Evolutionary conservation across 2,329 filamentous ascomycete species (phyloP).

Genomic region (Penicillium sp.): DNA sequence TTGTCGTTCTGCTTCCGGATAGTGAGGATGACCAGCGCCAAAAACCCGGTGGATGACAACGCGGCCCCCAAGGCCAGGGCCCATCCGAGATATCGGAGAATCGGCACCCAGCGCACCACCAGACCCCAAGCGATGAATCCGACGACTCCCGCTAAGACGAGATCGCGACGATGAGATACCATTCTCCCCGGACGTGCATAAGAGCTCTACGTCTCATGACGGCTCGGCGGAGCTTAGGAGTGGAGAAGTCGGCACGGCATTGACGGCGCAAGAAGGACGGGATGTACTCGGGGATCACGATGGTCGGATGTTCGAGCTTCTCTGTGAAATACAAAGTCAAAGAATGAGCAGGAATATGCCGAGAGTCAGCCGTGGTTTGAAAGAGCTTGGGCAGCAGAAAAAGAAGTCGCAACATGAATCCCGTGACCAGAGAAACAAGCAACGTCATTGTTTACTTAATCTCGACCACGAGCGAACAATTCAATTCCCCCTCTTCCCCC

Average conservation of each 20-base stretch:
- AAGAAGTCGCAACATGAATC: conserved; percentile 10
- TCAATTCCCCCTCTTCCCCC: background rate
- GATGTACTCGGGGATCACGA: background rate
- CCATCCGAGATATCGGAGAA: conserved; percentile 77
- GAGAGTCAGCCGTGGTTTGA: background rate
- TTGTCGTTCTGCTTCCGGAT: conserved; percentile 36
- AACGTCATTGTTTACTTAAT: conserved; percentile 26
- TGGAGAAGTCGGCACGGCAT: conserved; percentile 14
- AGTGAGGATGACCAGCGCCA: conserved; percentile 58
- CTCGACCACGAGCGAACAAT: conserved; percentile 5
- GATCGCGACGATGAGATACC: conserved; percentile 43
- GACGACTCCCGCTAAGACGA: conserved; percentile 39
- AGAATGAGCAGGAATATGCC: background rate
- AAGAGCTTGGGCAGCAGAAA: background rate
- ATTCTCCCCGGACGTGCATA: conserved; percentile 47
- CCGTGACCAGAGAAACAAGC: conserved; percentile 18
- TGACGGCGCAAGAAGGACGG: conserved; percentile 2
- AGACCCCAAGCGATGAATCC: conserved; percentile 79
- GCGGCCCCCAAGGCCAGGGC: conserved; percentile 69
- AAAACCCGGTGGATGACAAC: conserved; percentile 50
- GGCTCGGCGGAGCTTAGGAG: conserved; percentile 16
- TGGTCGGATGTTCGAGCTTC: background rate
- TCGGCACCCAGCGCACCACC: conserved; percentile 73
- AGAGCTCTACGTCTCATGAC: conserved; percentile 34
- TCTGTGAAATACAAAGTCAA: background rate